Evolutionary conservation across 2,329 filamentous ascomycete species (phyloP), one percentile per base, ranked within the genome.

Genomic region (Macrophomina pseudophaseolina): DNA sequence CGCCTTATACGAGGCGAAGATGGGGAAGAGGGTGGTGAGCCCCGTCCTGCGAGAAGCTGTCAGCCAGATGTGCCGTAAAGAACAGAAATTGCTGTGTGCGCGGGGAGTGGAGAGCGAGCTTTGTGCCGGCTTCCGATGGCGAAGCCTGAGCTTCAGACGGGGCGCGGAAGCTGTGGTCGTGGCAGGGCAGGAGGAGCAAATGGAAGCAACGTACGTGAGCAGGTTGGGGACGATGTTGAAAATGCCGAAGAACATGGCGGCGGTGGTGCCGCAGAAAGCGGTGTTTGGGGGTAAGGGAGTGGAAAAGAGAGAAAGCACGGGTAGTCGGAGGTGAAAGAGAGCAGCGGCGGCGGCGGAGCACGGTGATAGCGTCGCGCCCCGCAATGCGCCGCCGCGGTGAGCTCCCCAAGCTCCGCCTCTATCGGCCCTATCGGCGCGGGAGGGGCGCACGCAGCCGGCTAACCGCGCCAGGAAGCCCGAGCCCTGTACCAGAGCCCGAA

Each of bases 1-100:
- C 58, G 95, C 94, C 84, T 98, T 98, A 86, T 97, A 98, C 70
- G 94, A 97, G 71, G 94, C 94, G 82, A 97, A 98, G 70, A 97
- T 88, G 62, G 95, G 95, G 78, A 98, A 96, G 76, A 97, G 88
- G 76, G 97, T 93, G 66, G 94, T 96, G 67, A 91, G 89, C 77
- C 94, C 80, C 70, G 92, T 94, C 76, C 93, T 97, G 52, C 76
- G 64, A 32, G 56, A 48, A 28, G 62, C 63, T 65, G 75, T 74
- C 69, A 68, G 70, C 58, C 38, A 49, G 67, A 23, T 23, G 35
- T 9, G 32, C 4, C 16, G 48, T 8, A 7, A 16, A 11, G 30
- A 8, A 16, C 4, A 52, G 44, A 40, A 18, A 28, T 8, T 59
- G 33, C 40, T 12, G 40, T 6, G 12, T 5, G 14, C 42, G 16